Base-by-base conservation (phyloP, 192 early-diverging fungal genomes). In the Gigaspora rosea region DNA sequence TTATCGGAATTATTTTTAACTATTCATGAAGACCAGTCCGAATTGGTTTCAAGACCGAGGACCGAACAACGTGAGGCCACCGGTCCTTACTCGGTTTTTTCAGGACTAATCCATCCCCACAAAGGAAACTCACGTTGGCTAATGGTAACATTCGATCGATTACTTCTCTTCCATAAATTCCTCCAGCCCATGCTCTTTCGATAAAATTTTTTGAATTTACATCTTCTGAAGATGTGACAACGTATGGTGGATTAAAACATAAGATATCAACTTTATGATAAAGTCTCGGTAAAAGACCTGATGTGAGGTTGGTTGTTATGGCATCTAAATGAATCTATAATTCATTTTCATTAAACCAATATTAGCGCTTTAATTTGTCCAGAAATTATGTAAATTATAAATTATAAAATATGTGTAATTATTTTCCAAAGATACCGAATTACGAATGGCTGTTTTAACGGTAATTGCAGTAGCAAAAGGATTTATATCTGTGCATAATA, bases 171-270 rank as follows among this genome's bases (percentile, higher is more conserved):
- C 97, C 97, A 71, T 92, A 85, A n/a, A 90, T 86, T 5, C 97
- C 97, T 8, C 97, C 97, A 0, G 97, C 96, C 97, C 97, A 98
- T 0, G 93, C 85, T 1, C 93, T 93, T 22, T 91, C 94, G 51
- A 97, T 93, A n/a, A 73, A 46, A 63, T 27, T 75, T 16, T 80
- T 82, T 69, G 86, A 84, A n/a, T 89, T 90, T 1, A 97, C 89
- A 62, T 98, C 97, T 18, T 89, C 88, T 9, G 85, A 82, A 1
- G 91, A 86, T 1, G 97, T 98, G 1, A 96, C 90, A 8, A 94
- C 97, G 78, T 99, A 99, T 0, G 97, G 97, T 20, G 97, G 97
- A 73, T 99, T 99, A 80, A 97, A 97, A 46, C 94, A 77, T 8
- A 97, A 83, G 1, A 99, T 75, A 80, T 99, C 97, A 15, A 97